Evolutionary conservation across 2,329 filamentous ascomycete genomes (phyloP), one percentile per base, ranked within the genome.

Genomic region (Epichloe sylvatica): DNA sequence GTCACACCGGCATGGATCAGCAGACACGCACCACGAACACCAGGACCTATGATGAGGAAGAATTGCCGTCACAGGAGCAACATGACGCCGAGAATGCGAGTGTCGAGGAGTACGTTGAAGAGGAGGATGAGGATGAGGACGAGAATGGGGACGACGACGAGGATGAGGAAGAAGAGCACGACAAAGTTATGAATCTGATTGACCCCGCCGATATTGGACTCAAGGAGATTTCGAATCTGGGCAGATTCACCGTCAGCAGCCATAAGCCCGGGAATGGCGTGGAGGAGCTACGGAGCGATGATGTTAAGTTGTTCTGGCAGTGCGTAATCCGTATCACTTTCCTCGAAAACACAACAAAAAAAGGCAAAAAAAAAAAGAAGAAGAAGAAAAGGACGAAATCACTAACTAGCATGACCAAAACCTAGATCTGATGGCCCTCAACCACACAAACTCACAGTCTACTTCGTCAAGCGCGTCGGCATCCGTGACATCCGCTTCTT

Each of bases 181-280:
- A 70, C 33, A 67, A 67, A 21, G 60, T 59, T 17, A 55, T 60
- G 4, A 60, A 63, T 1, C 76, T 81, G 47, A 72, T 81, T 50
- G 70, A 79, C 13, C 67, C 72, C 17, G 73, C 73, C 17, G 62
- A 74, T 11, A 73, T 64, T 51, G 66, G 81, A 41, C 71, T 91
- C 53, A 90, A 89, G 63, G 87, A 92, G 62, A 91, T 92, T 62
- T 87, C 84, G 58, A 89, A 88, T 54, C 74, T 92, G 19, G 86
- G 85, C 34, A 84, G 82, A 55, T 91, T 88, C 73, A 90, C 84
- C 11, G 86, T 91, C 56, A 87, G 83, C 62, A 86, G 80, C 60
- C 81, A 81, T 60, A 92, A 92, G 66, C 85, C 84, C 1, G 86
- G 86, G 38, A 88, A 84, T 57, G 84, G 84, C 2, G 81, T 91